Evolutionary conservation across 345 rosid species (phyloP), one percentile per base, ranked within the genome.

Genomic region (Orychophragmus violaceus): DNA sequence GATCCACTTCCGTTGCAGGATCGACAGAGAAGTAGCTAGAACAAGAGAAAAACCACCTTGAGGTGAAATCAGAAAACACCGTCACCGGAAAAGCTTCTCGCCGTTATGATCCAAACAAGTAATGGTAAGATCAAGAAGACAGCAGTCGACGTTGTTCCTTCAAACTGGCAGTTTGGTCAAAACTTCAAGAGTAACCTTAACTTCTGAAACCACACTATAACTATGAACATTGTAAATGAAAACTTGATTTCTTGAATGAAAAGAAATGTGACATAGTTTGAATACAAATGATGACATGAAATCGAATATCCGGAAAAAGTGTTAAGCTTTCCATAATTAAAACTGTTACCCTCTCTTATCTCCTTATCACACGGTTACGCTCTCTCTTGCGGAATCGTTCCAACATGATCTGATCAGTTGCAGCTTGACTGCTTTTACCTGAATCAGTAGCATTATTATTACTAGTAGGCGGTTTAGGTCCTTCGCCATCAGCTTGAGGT

Each of bases 401-500:
- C n/a, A n/a, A n/a, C n/a, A 86, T 90, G 76, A 90, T 76, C 69
- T 90, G 74, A 75, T 93, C 98, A 3, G 98, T 93, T 29, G 98
- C 98, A 69, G 97, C 98, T 82, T 86, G 96, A 74, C 98, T 86
- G 45, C 76, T 83, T 64, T 83, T 82, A 21, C 82, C 82, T 59
- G 90, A 70, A 33, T 86, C 92, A 28, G 59, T 90, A 37, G 46
- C 35, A 29, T 57, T 64, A 12, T 45, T 63, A 19, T 9, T 64
- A 65, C 55, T 80, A 42, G 51, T 77, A 16, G 83, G n/a, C n/a
- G n/a, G n/a, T n/a, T n/a, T n/a, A n/a, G n/a, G n/a, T n/a, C n/a
- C n/a, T n/a, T n/a, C n/a, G n/a, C n/a, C n/a, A n/a, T n/a, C n/a
- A n/a, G n/a, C n/a, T n/a, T n/a, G n/a, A n/a, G n/a, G n/a, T 51